Base-by-base conservation (phyloP, 2,329 filamentous ascomycete genomes). In the Byssochlamys sp. region DNA sequence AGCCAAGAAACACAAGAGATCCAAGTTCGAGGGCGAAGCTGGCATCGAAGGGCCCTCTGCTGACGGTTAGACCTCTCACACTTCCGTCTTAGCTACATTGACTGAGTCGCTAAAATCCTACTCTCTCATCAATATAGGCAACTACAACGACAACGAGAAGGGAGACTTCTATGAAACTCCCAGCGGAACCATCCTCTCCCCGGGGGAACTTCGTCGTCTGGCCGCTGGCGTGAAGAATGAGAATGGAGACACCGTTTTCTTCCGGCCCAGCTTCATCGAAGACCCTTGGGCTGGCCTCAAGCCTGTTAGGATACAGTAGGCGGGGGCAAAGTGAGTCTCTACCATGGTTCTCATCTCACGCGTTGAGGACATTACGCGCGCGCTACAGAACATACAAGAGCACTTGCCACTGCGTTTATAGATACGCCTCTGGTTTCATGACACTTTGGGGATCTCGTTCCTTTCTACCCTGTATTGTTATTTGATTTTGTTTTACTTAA, bases 191-290 rank as follows among this genome's bases (percentile, higher is more conserved):
- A 33, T 58, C 35, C 26, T 62, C 26, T 54, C 53, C 10, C 6
- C 14, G 35, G 19, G 52, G 14, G 57, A 59, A 24, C 55, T 62
- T 10, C 14, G 48, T 3, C 12, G 52, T n/a, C 53, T 58, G 45
- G 14, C 55, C n/a, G 26, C 10, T 10, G 60, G 60, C 19, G 53
- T 62, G 45, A 54, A 54, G 33, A 62, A 65, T 26, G 59, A 55
- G 19, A 59, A 58, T 25, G 65, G 64, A 5, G 64, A 64, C 53
- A 62, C 48, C 19, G 61, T 64, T 9, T 65, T 59, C 59, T 68
- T 68, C 57, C 60, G 58, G 33, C 65, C 64, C 7, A 60, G 57
- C 4, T 68, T 66, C 53, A 59, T 68, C 29, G 59, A 59, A 25
- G 62, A 63, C 56, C 64, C 65, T 4, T 66, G 65, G 63, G 52